phyloP scores from a whole-genome alignment of 2,329 filamentous ascomycete genomes.

The Fusarium sacchari region DNA sequence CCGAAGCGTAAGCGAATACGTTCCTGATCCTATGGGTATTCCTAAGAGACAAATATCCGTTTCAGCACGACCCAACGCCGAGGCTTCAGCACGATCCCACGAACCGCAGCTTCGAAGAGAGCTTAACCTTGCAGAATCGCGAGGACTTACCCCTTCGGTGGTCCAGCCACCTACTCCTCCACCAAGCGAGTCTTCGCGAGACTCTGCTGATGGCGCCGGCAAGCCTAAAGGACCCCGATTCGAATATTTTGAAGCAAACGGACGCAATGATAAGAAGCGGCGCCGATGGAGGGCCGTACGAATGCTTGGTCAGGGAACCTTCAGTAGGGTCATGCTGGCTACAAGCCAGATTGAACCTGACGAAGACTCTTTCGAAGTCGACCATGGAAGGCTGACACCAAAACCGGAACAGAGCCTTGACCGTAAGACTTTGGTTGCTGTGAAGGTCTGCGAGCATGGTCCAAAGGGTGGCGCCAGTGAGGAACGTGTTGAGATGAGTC shows the following conservation, averaged over 20 bases:
- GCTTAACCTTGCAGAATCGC: slow-evolving; percentile 79
- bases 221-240: slow-evolving; percentile 53
- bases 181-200: slow-evolving; percentile 75
- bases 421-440: slow-evolving; percentile 85
- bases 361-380: slow-evolving; percentile 54
- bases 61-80: slow-evolving; percentile 64
- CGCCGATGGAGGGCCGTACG: slow-evolving; percentile 83
- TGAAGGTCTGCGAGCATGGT: slow-evolving; percentile 96
- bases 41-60: slow-evolving; percentile 79
- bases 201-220: slow-evolving; percentile 54
- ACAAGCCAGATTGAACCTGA: slow-evolving; percentile 75
- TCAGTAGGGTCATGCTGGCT: slow-evolving; percentile 92
- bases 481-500: slow-evolving; percentile 89
- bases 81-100: slow-evolving; percentile 44
- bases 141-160: slow-evolving; percentile 73
- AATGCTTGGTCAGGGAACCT: slow-evolving; percentile 89
- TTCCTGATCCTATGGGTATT: slow-evolving; percentile 75
- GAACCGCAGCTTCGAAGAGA: slow-evolving; percentile 74
- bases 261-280: slow-evolving; percentile 73
- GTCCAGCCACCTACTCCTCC: slow-evolving; percentile 81
- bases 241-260: slow-evolving; percentile 77
- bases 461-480: slow-evolving; percentile 93
- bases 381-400: slow-evolving; percentile 47
- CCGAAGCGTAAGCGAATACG: slow-evolving; percentile 89
- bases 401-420: slow-evolving; percentile 53